Evolutionary conservation across 2,329 filamentous ascomycete genomes (phyloP).

Genomic region (Hypoxylon sp.): DNA sequence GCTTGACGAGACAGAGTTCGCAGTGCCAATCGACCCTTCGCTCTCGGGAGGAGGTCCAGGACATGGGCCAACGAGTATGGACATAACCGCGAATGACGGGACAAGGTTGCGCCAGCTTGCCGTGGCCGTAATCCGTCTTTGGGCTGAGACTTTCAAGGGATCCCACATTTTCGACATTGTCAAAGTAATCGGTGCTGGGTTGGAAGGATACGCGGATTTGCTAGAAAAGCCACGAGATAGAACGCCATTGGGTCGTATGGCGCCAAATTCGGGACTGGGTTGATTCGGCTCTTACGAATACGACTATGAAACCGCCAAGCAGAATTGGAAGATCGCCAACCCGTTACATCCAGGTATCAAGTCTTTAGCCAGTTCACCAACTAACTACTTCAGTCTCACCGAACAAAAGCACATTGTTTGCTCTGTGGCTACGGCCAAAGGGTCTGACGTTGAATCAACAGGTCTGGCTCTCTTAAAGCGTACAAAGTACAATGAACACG

Average conservation of each 20-base stretch:
- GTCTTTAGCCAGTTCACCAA: not conserved
- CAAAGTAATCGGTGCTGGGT: slow-evolving; percentile 67
- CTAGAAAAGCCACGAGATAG: slow-evolving; percentile 67
- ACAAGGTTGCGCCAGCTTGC: slow-evolving; percentile 67
- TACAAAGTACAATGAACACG: not conserved
- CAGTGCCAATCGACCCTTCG: slow-evolving; percentile 69
- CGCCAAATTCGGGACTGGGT: slow-evolving; percentile 46
- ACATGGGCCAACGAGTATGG: slow-evolving; percentile 54
- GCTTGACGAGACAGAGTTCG: slow-evolving; percentile 73
- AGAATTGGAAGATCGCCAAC: not conserved
- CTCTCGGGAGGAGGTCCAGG: slow-evolving; percentile 58
- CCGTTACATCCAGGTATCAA: not conserved
- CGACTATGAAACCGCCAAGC: not conserved
- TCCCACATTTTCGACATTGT: slow-evolving; percentile 72
- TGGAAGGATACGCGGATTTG: slow-evolving; percentile 69
- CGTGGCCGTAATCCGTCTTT: slow-evolving; percentile 69
- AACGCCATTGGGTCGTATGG: slow-evolving; percentile 57
- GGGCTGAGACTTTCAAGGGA: slow-evolving; percentile 73
- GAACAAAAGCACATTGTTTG: not conserved
- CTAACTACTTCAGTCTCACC: not conserved
- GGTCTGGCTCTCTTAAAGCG: not conserved
- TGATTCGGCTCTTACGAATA: slow-evolving; percentile 25
- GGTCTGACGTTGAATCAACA: not conserved
- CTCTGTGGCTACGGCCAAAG: not conserved
- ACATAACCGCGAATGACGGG: slow-evolving; percentile 61